Conservation (phyloP, 371 early-diverging fungal species). For the Syncephalastrum monosporum region DNA sequence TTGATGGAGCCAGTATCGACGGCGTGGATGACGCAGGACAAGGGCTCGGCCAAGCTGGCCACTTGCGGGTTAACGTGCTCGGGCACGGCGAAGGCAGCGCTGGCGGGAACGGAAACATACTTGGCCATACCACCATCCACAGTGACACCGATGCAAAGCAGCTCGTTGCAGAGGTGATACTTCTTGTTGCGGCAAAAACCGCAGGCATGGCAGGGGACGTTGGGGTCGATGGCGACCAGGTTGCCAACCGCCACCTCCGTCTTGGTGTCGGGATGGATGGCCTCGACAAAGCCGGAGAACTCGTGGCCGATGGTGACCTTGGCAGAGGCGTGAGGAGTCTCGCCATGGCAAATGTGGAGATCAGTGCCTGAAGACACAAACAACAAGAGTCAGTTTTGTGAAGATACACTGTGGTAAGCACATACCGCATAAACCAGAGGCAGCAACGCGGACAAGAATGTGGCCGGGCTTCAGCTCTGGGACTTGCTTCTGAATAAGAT, state of each 20-base stretch:
- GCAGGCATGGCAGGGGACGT: conserved; percentile 53
- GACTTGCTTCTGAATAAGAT: conserved; percentile 32
- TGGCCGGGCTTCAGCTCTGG: conserved; percentile 46
- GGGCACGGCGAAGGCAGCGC: conserved; percentile 41
- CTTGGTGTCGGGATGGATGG: conserved; percentile 42
- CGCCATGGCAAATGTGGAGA: conserved; percentile 56
- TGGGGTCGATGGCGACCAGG: conserved; percentile 54
- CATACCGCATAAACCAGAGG: conserved; percentile 59
- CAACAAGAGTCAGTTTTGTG: background rate
- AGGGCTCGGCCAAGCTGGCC: conserved; percentile 55
- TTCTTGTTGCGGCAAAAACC: conserved; percentile 50
- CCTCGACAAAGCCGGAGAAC: conserved; percentile 50
- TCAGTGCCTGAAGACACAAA: conserved; percentile 38
- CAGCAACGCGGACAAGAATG: conserved; percentile 50
- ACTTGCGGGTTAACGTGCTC: conserved; percentile 40
- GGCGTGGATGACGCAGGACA: conserved; percentile 60
- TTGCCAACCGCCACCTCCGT: conserved; percentile 38
- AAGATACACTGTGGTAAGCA: background rate
- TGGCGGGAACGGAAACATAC: conserved; percentile 48
- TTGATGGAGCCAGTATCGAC: conserved; percentile 51
- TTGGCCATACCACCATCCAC: conserved; percentile 59
- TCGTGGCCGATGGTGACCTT: conserved; percentile 59
- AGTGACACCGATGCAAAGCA: conserved; percentile 54
- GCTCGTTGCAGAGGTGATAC: conserved; percentile 47
- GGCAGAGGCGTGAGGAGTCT: conserved; percentile 53